phyloP scores from a whole-genome alignment of 257 asterid species.

The Capsicum pubescens region DNA sequence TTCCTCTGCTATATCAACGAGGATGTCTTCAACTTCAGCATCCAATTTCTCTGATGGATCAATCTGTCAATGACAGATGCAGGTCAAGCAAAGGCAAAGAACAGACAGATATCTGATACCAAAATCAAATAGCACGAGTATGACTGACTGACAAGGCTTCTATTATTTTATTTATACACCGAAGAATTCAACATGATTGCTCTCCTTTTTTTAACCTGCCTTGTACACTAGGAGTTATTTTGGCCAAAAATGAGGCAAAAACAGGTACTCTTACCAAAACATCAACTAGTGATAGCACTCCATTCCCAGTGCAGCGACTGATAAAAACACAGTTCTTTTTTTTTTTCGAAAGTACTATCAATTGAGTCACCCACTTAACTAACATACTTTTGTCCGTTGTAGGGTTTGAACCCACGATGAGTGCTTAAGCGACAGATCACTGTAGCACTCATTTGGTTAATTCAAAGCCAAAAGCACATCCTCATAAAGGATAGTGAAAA shows the following conservation, averaged over 20 bases:
- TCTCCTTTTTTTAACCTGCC: neutral
- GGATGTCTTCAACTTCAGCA: conserved; percentile 84
- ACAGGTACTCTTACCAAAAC: neutral
- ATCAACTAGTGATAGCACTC: conserved; percentile 8
- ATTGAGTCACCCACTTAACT: neutral
- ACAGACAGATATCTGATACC: neutral
- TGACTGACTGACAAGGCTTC: conserved; percentile 2
- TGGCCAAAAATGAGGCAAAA: neutral
- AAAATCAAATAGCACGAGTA: conserved; percentile 1
- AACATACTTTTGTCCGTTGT: no score
- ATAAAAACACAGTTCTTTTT: neutral
- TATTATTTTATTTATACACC: neutral
- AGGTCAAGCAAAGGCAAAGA: conserved; percentile 30
- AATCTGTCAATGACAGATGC: conserved; percentile 54
- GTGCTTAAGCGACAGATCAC: no score
- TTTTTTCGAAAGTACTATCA: neutral
- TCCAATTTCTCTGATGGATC: conserved; percentile 89
- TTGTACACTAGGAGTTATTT: neutral
- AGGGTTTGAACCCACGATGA: no score
- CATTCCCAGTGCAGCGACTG: neutral
- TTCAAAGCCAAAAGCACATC: no score
- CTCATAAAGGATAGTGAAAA: no score
- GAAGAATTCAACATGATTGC: neutral
- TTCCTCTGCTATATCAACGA: conserved; percentile 86
- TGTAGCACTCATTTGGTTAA: no score